phyloP scores from a whole-genome alignment of 352 stramenopile genomes.

The Thalassiosira mediterranea region DNA sequence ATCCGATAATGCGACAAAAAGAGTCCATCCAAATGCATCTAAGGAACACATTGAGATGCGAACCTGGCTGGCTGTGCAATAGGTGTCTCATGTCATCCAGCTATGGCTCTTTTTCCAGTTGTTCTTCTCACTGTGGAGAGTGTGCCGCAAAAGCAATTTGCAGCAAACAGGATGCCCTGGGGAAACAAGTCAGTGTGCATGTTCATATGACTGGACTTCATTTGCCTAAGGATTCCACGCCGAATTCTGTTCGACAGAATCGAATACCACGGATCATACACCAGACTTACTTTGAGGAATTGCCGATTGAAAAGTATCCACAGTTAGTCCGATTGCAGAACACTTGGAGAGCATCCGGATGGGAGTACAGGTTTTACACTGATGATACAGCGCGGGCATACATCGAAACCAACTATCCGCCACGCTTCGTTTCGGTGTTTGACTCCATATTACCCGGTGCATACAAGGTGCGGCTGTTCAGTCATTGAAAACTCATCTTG shows the following conservation, averaged over 20 bases:
- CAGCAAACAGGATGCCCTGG: constrained; percentile 1
- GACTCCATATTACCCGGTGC: constrained; percentile 53
- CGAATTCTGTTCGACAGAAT: constrained; percentile 1
- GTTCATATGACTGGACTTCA: constrained; percentile 19
- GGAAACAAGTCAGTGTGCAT: constrained; percentile 15
- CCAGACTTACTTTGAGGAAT: constrained; percentile 68
- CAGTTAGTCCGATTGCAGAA: constrained; percentile 64
- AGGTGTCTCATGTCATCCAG: constrained; percentile 42
- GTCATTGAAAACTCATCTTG: no score
- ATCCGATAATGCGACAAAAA: constrained; percentile 23
- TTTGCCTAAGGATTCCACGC: constrained; percentile 5
- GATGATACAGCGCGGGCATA: constrained; percentile 55
- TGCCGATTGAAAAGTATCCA: constrained; percentile 51
- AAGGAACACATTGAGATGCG: constrained; percentile 27
- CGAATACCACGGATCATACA: constrained; percentile 72
- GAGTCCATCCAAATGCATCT: constrained; percentile 45
- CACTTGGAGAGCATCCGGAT: constrained; percentile 58
- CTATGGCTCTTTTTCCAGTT: constrained; percentile 54
- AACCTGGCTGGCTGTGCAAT: constrained; percentile 58
- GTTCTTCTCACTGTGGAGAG: constrained; percentile 37
- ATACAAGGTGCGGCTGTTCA: constrained; percentile 63
- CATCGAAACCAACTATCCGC: constrained; percentile 55
- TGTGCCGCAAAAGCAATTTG: constrained; percentile 45
- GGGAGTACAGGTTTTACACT: constrained; percentile 71
- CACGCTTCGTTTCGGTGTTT: constrained; percentile 58